phyloP scores from a whole-genome alignment of 2,329 filamentous ascomycete species.

The Penicillium sp. region DNA sequence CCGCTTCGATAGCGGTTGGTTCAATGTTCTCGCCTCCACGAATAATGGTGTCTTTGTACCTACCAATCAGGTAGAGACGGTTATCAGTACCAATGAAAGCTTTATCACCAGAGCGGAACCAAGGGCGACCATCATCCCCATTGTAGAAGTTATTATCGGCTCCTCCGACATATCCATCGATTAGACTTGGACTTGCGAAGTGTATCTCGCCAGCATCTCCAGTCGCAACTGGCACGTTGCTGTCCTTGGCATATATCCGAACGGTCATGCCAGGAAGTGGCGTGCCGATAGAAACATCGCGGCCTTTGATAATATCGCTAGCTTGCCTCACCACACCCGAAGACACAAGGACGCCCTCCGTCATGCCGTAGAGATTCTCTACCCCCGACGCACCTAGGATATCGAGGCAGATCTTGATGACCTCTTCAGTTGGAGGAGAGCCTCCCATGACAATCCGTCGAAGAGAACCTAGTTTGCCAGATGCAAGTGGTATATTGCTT shows the following conservation, averaged over 20 bases:
- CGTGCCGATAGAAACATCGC: not conserved
- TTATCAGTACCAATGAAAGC: slow-evolving; percentile 12
- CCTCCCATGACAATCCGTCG: slow-evolving; percentile 10
- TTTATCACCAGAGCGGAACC: slow-evolving; percentile 20
- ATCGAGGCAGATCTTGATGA: slow-evolving; percentile 11
- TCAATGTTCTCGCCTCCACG: slow-evolving; percentile 21
- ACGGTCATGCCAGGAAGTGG: not conserved
- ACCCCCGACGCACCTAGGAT: slow-evolving; percentile 10
- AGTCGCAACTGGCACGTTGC: not conserved
- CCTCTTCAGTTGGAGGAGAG: slow-evolving; percentile 12
- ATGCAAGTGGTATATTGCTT: not conserved
- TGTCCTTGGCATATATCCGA: slow-evolving; percentile 5
- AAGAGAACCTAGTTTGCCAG: slow-evolving; percentile 2
- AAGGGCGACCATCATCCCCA: slow-evolving; percentile 7
- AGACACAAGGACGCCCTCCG: slow-evolving; percentile 8
- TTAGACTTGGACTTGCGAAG: slow-evolving; percentile 5
- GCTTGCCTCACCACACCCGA: not conserved
- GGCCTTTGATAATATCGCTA: not conserved
- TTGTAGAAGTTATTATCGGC: slow-evolving; percentile 12
- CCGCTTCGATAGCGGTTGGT: slow-evolving; percentile 15
- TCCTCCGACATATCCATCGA: slow-evolving; percentile 10
- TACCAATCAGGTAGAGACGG: slow-evolving; percentile 16
- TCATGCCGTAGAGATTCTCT: slow-evolving; percentile 19
- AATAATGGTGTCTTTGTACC: slow-evolving; percentile 21
- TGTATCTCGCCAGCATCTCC: slow-evolving; percentile 8